Conservation (phyloP, 2,329 filamentous ascomycete species). For the Fusarium sp. region DNA sequence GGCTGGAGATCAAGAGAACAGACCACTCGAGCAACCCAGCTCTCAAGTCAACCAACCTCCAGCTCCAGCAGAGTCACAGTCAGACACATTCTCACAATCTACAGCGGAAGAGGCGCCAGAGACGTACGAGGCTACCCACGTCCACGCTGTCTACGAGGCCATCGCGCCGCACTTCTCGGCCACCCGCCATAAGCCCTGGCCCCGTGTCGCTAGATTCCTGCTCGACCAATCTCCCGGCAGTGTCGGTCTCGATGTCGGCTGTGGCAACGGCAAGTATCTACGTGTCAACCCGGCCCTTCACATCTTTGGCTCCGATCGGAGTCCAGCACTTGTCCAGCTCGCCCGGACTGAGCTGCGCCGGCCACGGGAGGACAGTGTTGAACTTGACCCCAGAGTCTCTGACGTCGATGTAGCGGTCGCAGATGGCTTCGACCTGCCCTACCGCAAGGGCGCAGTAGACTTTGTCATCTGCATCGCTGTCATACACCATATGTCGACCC, state of each 20-base stretch:
- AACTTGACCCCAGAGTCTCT: slow-evolving; percentile 30
- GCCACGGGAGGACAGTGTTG: slow-evolving; percentile 32
- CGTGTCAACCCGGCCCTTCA: slow-evolving; percentile 82
- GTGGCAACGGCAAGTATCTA: slow-evolving; percentile 97
- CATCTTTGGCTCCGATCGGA: slow-evolving; percentile 89
- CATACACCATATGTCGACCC: slow-evolving; percentile 91
- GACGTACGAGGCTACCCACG: slow-evolving; percentile 86
- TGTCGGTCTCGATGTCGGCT: slow-evolving; percentile 91
- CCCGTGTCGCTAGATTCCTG: slow-evolving; percentile 87
- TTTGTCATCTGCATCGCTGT: slow-evolving; percentile 97
- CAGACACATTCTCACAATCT: slow-evolving; percentile 37
- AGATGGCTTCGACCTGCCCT: slow-evolving; percentile 87
- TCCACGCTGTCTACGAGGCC: slow-evolving; percentile 91
- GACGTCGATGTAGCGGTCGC: slow-evolving; percentile 82
- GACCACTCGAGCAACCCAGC: slow-evolving; percentile 30
- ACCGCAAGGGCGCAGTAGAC: slow-evolving; percentile 73
- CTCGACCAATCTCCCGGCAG: slow-evolving; percentile 75
- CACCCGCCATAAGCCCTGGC: slow-evolving; percentile 90
- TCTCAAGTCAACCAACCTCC: slow-evolving; percentile 33
- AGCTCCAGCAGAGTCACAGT: slow-evolving; percentile 5
- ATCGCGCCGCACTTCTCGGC: slow-evolving; percentile 89
- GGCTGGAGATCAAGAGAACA: slow-evolving; percentile 38
- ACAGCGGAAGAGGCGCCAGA: slow-evolving; percentile 58
- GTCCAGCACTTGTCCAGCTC: slow-evolving; percentile 68
- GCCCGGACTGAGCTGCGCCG: slow-evolving; percentile 56